These are phyloP conservation scores for Mycena galopus DNA, from an alignment of 768 basidiomycete genomes.

Conservation along the genomic window DNA sequence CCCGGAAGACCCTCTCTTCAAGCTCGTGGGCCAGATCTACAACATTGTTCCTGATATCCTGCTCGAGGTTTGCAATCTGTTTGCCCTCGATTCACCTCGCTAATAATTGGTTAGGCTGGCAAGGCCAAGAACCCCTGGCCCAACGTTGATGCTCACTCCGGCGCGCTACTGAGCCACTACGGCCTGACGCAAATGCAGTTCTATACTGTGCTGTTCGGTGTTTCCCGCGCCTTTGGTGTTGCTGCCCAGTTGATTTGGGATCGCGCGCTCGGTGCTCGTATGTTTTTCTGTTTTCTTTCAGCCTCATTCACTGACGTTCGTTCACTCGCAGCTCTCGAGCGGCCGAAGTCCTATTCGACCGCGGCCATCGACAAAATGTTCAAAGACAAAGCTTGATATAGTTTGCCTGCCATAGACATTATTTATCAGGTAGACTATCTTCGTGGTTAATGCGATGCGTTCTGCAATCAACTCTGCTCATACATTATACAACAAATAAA, in stretches of 20 bases:
- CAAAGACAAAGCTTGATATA: slow-evolving; percentile 58
- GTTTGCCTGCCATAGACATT: slow-evolving; percentile 32
- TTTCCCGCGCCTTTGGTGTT: slow-evolving; percentile 94
- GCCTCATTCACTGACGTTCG: neutral
- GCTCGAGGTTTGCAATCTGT: slow-evolving; percentile 70
- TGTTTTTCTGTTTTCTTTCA: slow-evolving; percentile 47
- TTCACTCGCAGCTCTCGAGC: slow-evolving; percentile 74
- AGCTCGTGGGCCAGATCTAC: slow-evolving; percentile 92
- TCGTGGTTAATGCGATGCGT: slow-evolving; percentile 27
- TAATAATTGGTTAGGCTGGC: slow-evolving; percentile 68
- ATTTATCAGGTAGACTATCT: slow-evolving; percentile 35
- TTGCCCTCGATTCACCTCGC: neutral
- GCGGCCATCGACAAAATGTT: slow-evolving; percentile 86
- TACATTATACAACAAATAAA: slow-evolving; percentile 2
- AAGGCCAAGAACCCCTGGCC: slow-evolving; percentile 97
- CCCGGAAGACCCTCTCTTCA: slow-evolving; percentile 91
- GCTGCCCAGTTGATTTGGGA: slow-evolving; percentile 94
- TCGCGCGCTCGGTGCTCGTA: slow-evolving; percentile 91
- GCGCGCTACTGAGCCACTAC: slow-evolving; percentile 88
- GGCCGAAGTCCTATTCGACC: slow-evolving; percentile 93
- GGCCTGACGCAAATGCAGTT: slow-evolving; percentile 93
- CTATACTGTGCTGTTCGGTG: slow-evolving; percentile 98
- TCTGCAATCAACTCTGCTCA: neutral
- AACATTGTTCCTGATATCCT: slow-evolving; percentile 91
- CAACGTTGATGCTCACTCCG: slow-evolving; percentile 98